phyloP scores from a whole-genome alignment of 176 grass and related monocot genomes.

The Pontederia paniculata region DNA sequence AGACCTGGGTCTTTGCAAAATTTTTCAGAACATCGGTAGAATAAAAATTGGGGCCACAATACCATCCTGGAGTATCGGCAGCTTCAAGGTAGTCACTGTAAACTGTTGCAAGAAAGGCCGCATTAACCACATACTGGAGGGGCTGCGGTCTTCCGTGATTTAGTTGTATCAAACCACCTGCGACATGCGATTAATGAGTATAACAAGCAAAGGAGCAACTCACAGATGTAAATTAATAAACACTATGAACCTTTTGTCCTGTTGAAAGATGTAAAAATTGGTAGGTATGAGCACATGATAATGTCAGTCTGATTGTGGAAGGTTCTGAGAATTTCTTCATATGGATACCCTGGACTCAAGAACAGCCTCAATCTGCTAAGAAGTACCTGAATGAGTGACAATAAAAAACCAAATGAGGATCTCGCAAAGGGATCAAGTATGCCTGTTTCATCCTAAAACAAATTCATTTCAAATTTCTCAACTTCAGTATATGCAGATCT shows the following conservation, averaged over 20 bases:
- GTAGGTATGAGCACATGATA: conserved; percentile 15
- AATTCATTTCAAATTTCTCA: no score
- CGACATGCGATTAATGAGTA: background rate
- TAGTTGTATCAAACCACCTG: conserved; percentile 14
- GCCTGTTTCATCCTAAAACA: no score
- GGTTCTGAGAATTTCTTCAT: conserved; percentile 9
- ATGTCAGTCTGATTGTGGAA: conserved; percentile 11
- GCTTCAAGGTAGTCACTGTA: conserved; percentile 14
- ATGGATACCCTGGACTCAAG: conserved; percentile 11
- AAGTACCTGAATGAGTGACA: conserved; percentile 2
- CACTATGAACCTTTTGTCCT: conserved; percentile 5
- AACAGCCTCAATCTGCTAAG: conserved; percentile 16
- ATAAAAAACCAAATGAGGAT: background rate
- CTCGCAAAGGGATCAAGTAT: background rate
- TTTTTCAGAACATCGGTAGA: background rate
- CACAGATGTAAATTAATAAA: background rate
- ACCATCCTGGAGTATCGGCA: conserved; percentile 16
- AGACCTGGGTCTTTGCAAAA: conserved; percentile 5
- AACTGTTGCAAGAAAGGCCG: conserved; percentile 8
- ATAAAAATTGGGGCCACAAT: conserved; percentile 15
- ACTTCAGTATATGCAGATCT: no score
- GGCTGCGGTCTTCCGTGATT: conserved; percentile 13
- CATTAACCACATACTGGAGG: conserved; percentile 16
- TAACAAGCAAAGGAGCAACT: background rate
- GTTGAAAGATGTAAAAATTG: conserved; percentile 12